Evolutionary conservation across 225 moss, liverwort and hornwort genomes (phyloP).

Genomic region (Physcomitrellopsis africana): DNA sequence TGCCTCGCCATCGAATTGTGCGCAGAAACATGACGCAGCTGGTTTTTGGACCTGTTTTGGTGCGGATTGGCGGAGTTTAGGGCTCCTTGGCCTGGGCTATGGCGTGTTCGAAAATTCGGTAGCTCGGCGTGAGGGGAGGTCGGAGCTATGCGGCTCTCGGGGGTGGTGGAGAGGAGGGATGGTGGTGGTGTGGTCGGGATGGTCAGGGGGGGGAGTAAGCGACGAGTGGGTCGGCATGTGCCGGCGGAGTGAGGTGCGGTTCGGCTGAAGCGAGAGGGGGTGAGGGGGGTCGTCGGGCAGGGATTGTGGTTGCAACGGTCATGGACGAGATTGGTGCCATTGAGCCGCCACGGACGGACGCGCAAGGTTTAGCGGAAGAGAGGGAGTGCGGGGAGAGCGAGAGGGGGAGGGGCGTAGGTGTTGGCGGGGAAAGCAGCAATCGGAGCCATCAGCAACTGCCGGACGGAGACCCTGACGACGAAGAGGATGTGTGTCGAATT

Average conservation of each 20-base stretch:
- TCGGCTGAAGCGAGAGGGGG: background rate
- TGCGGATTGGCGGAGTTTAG: too few species aligned
- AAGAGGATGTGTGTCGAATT: constrained; percentile 72
- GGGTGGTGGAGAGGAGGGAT: background rate
- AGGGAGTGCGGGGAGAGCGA: constrained; percentile 20
- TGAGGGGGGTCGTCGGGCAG: background rate
- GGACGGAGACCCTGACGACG: constrained; percentile 57
- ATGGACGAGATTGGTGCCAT: constrained; percentile 60
- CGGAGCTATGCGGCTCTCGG: too few species aligned
- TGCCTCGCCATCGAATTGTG: too few species aligned
- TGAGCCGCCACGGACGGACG: constrained; percentile 57
- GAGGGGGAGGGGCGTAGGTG: constrained; percentile 15
- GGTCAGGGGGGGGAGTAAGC: background rate
- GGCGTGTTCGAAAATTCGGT: too few species aligned
- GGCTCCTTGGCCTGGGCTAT: too few species aligned
- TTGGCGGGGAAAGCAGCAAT: constrained; percentile 17
- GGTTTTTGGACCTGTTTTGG: too few species aligned
- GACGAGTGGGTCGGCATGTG: constrained; percentile 27
- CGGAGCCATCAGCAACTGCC: constrained; percentile 28
- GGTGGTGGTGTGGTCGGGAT: background rate
- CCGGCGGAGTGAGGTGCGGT: constrained; percentile 28
- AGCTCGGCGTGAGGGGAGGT: too few species aligned
- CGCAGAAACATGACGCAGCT: too few species aligned
- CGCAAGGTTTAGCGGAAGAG: constrained; percentile 49
- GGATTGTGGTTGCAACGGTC: constrained; percentile 26